Percentiles rank a stretch among this genome's conserved stretches.
Conservation (phyloP, 768 basidiomycete species). For the Clathrus columnatus region DNA sequence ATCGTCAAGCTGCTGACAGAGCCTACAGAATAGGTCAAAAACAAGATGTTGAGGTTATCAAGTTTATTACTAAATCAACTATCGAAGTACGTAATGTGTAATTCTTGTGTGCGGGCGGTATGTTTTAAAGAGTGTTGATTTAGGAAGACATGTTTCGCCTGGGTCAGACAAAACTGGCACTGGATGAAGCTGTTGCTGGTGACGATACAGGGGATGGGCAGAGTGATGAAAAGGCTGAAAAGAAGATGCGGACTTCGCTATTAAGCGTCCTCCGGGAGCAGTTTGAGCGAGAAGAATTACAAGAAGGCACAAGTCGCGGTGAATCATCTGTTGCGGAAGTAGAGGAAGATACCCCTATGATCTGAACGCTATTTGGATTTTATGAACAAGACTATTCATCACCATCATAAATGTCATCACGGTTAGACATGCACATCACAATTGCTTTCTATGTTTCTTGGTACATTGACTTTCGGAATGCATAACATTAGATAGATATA, state of each 20-base stretch:
- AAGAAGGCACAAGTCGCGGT: neutral
- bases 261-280: conserved; percentile 80
- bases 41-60: conserved; percentile 88
- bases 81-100: conserved; percentile 46
- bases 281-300: conserved; percentile 48
- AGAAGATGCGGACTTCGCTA: conserved; percentile 77
- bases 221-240: conserved; percentile 50
- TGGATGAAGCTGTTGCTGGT: conserved; percentile 93
- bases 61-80: conserved; percentile 82
- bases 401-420: neutral
- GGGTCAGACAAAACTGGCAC: conserved; percentile 80
- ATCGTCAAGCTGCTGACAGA: conserved; percentile 94
- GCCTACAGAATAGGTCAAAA: conserved; percentile 97
- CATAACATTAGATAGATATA: neutral
- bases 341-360: neutral
- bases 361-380: neutral
- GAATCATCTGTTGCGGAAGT: neutral
- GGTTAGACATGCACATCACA: neutral
- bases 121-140: conserved; percentile 1
- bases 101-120: neutral
- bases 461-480: neutral
- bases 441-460: neutral
- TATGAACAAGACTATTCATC: neutral
- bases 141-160: conserved; percentile 87
- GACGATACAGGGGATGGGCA: conserved; percentile 46